Percentiles rank a stretch among this genome's conserved stretches.
These are phyloP conservation scores for Trapa bicornis DNA, from an alignment of 345 rosid genomes.

Conservation along the genomic window DNA sequence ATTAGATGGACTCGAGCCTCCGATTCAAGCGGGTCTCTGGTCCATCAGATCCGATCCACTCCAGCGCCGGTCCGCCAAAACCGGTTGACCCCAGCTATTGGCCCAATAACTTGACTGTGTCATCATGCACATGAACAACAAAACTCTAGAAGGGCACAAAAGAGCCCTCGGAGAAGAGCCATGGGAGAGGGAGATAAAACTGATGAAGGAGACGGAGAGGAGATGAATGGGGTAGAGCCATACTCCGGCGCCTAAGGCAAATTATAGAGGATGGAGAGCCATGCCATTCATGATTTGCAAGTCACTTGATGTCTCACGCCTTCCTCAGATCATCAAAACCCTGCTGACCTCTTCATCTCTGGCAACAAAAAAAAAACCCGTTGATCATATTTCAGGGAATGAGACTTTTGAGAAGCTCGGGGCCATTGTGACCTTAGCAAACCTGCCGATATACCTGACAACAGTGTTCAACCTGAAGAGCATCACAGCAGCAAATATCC, in stretches of 20 bases:
- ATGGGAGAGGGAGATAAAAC: neutral
- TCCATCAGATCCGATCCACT: no score
- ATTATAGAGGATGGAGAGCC: constrained; percentile 62
- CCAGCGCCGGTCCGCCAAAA: no score
- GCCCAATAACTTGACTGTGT: no score
- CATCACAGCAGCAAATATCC: constrained; percentile 57
- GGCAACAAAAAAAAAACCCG: neutral
- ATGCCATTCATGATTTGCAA: constrained; percentile 68
- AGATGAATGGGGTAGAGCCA: no score
- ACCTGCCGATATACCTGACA: constrained; percentile 66
- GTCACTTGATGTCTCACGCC: neutral
- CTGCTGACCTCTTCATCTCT: neutral
- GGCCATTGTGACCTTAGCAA: constrained; percentile 62
- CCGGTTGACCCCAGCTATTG: no score
- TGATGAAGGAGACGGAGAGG: no score
- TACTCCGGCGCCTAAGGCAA: constrained; percentile 13
- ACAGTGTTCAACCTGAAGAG: constrained; percentile 55
- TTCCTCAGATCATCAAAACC: neutral
- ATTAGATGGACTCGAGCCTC: no score
- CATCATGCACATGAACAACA: no score
- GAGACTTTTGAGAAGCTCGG: constrained; percentile 90
- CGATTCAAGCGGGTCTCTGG: no score
- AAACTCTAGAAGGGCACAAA: no score
- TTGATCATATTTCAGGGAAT: constrained; percentile 25
- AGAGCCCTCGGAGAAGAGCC: neutral